These are phyloP conservation scores for Paramyrothecium roridum DNA, from an alignment of 2,329 filamentous ascomycete genomes.

Conservation along the genomic window DNA sequence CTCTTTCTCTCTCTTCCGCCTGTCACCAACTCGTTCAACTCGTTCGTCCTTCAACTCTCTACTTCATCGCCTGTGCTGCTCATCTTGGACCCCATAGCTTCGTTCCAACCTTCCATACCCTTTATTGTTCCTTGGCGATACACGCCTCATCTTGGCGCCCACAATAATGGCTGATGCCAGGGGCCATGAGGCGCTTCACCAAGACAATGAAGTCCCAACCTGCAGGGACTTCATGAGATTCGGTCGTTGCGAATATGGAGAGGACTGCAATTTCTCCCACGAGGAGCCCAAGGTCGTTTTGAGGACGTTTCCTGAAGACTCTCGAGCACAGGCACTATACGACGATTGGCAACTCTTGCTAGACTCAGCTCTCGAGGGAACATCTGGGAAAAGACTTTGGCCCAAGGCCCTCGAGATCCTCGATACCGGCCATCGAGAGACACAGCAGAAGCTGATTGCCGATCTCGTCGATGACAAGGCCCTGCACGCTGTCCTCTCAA, in stretches of 20 bases:
- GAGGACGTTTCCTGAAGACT: neutral
- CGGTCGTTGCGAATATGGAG: neutral
- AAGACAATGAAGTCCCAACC: no score
- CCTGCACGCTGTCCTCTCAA: neutral
- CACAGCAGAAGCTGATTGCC: neutral
- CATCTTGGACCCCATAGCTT: no score
- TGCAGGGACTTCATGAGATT: no score
- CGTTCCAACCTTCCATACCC: no score
- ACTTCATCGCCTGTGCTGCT: no score
- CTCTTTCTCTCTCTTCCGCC: no score
- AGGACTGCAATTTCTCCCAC: neutral
- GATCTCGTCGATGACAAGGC: neutral
- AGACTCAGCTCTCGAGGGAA: neutral
- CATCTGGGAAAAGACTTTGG: neutral
- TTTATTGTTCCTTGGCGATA: no score
- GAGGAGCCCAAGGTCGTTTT: neutral
- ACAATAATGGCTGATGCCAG: no score
- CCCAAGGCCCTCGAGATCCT: neutral
- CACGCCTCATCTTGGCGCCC: no score
- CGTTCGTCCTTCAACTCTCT: no score
- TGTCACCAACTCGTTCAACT: no score
- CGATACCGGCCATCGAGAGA: neutral
- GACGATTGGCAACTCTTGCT: neutral
- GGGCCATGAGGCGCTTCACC: no score
- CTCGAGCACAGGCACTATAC: neutral